Conservation (phyloP, 2,329 filamentous ascomycete species). For the Lachnellula subtilissima region DNA sequence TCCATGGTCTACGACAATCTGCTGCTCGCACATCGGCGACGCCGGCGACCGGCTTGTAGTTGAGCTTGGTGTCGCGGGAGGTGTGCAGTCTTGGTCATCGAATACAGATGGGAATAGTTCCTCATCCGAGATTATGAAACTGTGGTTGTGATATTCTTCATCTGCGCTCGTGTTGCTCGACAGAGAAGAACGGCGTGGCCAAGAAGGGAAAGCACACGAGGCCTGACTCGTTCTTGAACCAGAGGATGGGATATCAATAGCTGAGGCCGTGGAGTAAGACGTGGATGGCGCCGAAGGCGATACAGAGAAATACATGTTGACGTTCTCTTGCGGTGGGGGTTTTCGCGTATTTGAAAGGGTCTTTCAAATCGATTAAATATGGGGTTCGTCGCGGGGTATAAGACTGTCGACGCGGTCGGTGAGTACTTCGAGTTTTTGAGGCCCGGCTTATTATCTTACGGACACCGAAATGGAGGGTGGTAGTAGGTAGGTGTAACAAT, state of each 20-base stretch:
- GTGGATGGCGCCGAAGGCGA: constrained; percentile 25
- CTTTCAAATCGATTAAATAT: background rate
- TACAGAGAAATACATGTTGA: constrained; percentile 26
- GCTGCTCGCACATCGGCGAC: constrained; percentile 16
- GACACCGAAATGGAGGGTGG: constrained; percentile 3
- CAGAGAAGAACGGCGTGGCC: constrained; percentile 52
- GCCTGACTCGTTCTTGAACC: constrained; percentile 18
- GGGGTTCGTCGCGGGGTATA: background rate
- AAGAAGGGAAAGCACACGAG: constrained; percentile 53
- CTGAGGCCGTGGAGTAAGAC: constrained; percentile 19
- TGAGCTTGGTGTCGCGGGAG: constrained; percentile 30
- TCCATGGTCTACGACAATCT: constrained; percentile 25
- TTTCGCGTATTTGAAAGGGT: background rate
- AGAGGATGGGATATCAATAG: constrained; percentile 27
- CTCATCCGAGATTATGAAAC: constrained; percentile 51
- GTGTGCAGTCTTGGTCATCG: constrained; percentile 44
- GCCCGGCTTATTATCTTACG: constrained; percentile 1
- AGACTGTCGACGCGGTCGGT: background rate
- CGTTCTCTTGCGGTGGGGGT: background rate
- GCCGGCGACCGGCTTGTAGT: constrained; percentile 21
- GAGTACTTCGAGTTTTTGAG: background rate
- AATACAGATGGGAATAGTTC: constrained; percentile 51
- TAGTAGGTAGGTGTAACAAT: constrained; percentile 5
- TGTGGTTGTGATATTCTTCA: constrained; percentile 19
- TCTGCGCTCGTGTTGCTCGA: constrained; percentile 18